A percentile compares a stretch with the other conserved stretches of the same genome.
phyloP scores from a whole-genome alignment of 257 asterid genomes.

The Solanum bulbocastanum region DNA sequence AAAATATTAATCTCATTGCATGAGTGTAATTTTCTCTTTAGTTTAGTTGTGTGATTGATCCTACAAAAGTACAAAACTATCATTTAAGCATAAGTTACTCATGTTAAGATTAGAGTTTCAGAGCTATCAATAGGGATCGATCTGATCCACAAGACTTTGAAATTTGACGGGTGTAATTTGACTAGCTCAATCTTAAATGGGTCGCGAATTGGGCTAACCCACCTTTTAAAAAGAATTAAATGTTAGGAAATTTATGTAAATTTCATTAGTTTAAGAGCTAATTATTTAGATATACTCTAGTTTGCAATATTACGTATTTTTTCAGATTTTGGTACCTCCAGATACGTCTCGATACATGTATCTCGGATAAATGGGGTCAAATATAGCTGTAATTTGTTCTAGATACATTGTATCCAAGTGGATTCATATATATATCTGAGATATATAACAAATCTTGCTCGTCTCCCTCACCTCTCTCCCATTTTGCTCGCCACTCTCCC shows the following conservation, averaged over 20 bases:
- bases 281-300: too few relatives aligned
- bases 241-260: too few relatives aligned
- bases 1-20: neutral
- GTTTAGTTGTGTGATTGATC: neutral
- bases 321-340: neutral
- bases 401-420: too few relatives aligned
- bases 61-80: neutral
- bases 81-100: neutral
- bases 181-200: neutral
- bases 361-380: neutral
- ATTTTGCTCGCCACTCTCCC: neutral
- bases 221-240: neutral
- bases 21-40: neutral
- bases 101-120: neutral
- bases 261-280: too few relatives aligned
- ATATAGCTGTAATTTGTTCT: neutral
- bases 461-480: neutral
- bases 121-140: neutral
- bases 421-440: too few relatives aligned
- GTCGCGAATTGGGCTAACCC: neutral
- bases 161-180: neutral
- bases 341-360: neutral
- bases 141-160: neutral
- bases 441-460: neutral
- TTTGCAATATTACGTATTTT: neutral